phyloP scores from a whole-genome alignment of 805 yeast species.

The Wilhelminamyces savonicus region DNA sequence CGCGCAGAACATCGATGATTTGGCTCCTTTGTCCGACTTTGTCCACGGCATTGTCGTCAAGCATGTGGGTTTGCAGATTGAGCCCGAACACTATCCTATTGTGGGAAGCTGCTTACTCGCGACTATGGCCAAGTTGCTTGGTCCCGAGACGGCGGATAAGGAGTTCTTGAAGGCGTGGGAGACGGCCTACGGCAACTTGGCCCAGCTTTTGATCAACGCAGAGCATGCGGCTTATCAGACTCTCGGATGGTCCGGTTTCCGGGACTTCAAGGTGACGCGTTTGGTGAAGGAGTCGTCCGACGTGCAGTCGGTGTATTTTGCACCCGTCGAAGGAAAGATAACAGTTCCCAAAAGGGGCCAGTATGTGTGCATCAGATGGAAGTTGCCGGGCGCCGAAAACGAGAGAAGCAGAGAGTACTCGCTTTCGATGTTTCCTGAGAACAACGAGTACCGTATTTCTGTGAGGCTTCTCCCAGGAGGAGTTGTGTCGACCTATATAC shows the following conservation, averaged over 20 bases:
- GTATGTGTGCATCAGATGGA: slow-evolving; percentile 32
- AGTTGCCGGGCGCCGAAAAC: slow-evolving; percentile 27
- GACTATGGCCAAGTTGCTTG: slow-evolving; percentile 50
- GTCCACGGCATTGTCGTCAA: slow-evolving; percentile 58
- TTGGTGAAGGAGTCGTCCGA: slow-evolving; percentile 38
- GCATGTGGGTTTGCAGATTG: slow-evolving; percentile 59
- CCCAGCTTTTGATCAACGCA: slow-evolving; percentile 50
- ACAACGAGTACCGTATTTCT: slow-evolving; percentile 48
- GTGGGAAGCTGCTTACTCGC: slow-evolving; percentile 54
- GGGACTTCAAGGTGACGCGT: slow-evolving; percentile 40
- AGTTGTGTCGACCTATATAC: slow-evolving; percentile 44
- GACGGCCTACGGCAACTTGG: slow-evolving; percentile 58
- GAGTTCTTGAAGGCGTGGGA: slow-evolving; percentile 60
- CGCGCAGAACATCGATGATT: slow-evolving; percentile 56
- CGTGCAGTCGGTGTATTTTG: slow-evolving; percentile 47
- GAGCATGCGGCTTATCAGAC: slow-evolving; percentile 43
- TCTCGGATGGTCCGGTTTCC: slow-evolving; percentile 52
- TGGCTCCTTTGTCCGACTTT: slow-evolving; percentile 45
- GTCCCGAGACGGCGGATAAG: slow-evolving; percentile 50
- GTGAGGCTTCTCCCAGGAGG: slow-evolving; percentile 47
- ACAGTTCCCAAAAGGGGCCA: slow-evolving; percentile 38
- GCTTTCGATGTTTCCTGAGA: slow-evolving; percentile 32
- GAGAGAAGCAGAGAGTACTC: slow-evolving; percentile 57
- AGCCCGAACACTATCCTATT: slow-evolving; percentile 59
- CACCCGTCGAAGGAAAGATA: slow-evolving; percentile 22